Conservation (phyloP, 805 yeast genomes). For the Lachancea sp. region DNA sequence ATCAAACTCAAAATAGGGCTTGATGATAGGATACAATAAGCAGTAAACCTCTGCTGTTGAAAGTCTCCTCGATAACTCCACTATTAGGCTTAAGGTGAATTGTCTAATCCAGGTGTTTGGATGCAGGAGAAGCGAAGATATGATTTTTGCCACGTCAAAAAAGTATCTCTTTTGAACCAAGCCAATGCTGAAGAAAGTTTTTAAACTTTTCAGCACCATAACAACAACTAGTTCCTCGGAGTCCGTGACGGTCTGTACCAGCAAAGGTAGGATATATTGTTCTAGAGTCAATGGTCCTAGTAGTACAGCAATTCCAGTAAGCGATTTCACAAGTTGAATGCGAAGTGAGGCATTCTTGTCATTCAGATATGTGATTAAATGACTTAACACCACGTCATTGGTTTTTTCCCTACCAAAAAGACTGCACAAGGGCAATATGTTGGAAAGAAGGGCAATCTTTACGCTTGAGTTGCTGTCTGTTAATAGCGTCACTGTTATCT, state of each 20-base stretch:
- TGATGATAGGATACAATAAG: constrained; percentile 70
- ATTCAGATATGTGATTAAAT: constrained; percentile 83
- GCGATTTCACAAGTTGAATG: constrained; percentile 61
- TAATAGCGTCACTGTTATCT: constrained; percentile 54
- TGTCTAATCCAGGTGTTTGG: constrained; percentile 86
- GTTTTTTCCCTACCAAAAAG: constrained; percentile 84
- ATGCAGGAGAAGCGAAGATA: constrained; percentile 61
- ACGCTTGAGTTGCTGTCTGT: constrained; percentile 66
- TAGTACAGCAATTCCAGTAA: constrained; percentile 68
- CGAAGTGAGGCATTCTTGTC: constrained; percentile 65
- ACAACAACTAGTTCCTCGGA: constrained; percentile 77
- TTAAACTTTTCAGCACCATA: constrained; percentile 54
- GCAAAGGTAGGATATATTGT: constrained; percentile 78
- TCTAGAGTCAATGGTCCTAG: constrained; percentile 80
- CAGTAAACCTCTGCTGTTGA: constrained; percentile 78
- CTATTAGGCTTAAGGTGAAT: constrained; percentile 52
- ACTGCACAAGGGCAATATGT: constrained; percentile 71
- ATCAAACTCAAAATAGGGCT: constrained; percentile 73
- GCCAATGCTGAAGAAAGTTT: constrained; percentile 51
- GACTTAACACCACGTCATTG: constrained; percentile 82
- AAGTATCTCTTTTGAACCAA: constrained; percentile 44
- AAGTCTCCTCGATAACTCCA: constrained; percentile 55
- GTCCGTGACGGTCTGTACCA: constrained; percentile 78
- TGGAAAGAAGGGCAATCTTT: constrained; percentile 58
- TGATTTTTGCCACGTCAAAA: constrained; percentile 48